A percentile compares a stretch with the other conserved stretches of the same genome.
Evolutionary conservation across 1,284 basidiomycete genomes (phyloP).

Genomic region (Hymenochaete sp.): DNA sequence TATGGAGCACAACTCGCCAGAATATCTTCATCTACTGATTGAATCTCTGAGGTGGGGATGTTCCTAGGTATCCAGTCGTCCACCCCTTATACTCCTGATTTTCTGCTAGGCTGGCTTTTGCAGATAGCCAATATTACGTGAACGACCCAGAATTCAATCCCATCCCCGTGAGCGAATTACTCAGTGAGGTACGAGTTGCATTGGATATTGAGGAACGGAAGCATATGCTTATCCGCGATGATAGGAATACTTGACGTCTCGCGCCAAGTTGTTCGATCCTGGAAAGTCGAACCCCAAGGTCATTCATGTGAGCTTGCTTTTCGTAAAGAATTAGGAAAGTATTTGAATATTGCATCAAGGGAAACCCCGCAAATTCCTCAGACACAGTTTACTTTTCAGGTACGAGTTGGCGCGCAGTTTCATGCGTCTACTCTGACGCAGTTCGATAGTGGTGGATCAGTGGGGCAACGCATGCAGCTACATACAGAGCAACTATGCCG

Average conservation of each 20-base stretch:
- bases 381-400: conserved; percentile 94
- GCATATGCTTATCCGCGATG: neutral
- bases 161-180: conserved; percentile 68
- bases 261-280: conserved; percentile 78
- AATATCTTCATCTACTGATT: conserved; percentile 84
- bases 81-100: conserved; percentile 16
- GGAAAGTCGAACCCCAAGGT: conserved; percentile 55
- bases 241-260: conserved; percentile 70
- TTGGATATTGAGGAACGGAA: neutral
- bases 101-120: conserved; percentile 57
- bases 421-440: conserved; percentile 5
- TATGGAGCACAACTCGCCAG: conserved; percentile 80
- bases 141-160: conserved; percentile 74
- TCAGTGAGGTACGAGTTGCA: conserved; percentile 60
- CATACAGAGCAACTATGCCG: conserved; percentile 89
- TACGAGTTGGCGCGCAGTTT: conserved; percentile 24
- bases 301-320: too few species aligned
- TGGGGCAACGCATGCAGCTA: conserved; percentile 93
- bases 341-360: conserved; percentile 35
- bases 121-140: conserved; percentile 81
- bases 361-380: conserved; percentile 70
- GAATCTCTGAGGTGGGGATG: conserved; percentile 61
- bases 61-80: conserved; percentile 23
- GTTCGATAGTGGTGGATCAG: conserved; percentile 60
- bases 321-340: conserved; percentile 21